phyloP scores from a whole-genome alignment of 2,329 filamentous ascomycete species.

The Penicillium thymicola region DNA sequence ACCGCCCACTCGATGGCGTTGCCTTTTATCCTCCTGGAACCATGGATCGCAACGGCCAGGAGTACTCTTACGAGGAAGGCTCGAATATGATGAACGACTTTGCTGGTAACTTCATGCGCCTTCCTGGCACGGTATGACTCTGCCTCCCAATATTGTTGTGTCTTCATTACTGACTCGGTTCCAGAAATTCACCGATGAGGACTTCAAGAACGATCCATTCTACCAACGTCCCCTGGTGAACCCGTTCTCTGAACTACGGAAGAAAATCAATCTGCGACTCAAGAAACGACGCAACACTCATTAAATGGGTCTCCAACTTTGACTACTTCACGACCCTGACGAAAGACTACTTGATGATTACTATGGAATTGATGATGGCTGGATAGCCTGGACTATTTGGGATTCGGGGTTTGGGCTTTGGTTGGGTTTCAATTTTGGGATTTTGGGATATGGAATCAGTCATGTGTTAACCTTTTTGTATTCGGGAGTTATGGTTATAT shows the following conservation, averaged over 20 bases:
- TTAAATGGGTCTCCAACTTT: neutral
- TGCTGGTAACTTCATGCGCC: conserved; percentile 66
- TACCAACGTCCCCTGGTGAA: conserved; percentile 32
- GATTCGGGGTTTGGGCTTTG: neutral
- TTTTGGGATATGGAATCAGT: neutral
- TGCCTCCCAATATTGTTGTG: neutral
- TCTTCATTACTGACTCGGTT: neutral
- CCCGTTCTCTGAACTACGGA: conserved; percentile 29
- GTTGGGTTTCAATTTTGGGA: neutral
- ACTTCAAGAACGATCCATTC: conserved; percentile 41
- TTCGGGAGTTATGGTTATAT: neutral
- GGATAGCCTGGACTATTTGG: conserved; percentile 1
- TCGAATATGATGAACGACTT: conserved; percentile 72
- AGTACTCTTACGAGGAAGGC: conserved; percentile 80
- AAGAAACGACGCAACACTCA: conserved; percentile 20
- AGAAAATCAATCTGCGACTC: conserved; percentile 27
- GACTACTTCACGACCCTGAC: conserved; percentile 2
- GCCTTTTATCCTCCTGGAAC: conserved; percentile 72
- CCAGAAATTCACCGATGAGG: conserved; percentile 41
- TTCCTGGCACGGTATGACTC: conserved; percentile 65
- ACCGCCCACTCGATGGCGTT: conserved; percentile 77
- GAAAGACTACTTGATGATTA: conserved; percentile 3
- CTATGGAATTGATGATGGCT: conserved; percentile 3
- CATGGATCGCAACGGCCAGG: conserved; percentile 63
- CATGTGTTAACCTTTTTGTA: neutral